These are phyloP conservation scores for Aspergillus sp. DNA, from an alignment of 2,329 filamentous ascomycete genomes.

Conservation along the genomic window DNA sequence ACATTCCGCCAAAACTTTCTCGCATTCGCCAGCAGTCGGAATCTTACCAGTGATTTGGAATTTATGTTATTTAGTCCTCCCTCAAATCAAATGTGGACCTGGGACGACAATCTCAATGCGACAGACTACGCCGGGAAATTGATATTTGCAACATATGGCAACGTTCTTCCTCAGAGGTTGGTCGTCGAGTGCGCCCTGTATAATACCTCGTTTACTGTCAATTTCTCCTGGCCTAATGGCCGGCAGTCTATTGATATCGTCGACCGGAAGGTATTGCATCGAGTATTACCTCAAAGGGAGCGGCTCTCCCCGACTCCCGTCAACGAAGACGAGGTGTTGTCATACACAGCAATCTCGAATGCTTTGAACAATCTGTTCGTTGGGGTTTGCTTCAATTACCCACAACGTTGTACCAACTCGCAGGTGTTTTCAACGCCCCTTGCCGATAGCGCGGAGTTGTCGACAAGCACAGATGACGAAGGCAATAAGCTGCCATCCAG, in stretches of 20 bases:
- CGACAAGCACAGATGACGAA: too few species aligned
- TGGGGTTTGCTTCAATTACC: background rate
- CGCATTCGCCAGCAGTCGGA: too few species aligned
- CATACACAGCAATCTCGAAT: background rate
- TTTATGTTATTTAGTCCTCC: too few species aligned
- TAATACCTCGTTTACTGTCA: background rate
- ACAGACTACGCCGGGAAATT: background rate
- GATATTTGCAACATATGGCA: background rate
- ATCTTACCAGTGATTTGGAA: too few species aligned
- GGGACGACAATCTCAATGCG: too few species aligned
- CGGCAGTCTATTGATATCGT: background rate
- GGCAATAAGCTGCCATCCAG: too few species aligned
- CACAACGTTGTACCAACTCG: background rate
- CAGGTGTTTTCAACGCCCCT: background rate
- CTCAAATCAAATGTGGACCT: too few species aligned
- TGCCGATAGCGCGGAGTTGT: background rate
- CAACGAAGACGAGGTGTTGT: background rate
- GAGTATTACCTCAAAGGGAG: background rate
- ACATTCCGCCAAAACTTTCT: too few species aligned
- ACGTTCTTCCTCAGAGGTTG: background rate
- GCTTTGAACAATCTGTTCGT: background rate
- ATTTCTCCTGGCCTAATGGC: background rate
- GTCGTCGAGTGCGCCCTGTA: conserved; percentile 5
- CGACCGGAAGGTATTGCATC: background rate
- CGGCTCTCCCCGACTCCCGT: background rate